A percentile compares a stretch with the other conserved stretches of the same genome.
Evolutionary conservation across 805 yeast species (phyloP).

Genomic region (Saccharomycopsis schoenii): DNA sequence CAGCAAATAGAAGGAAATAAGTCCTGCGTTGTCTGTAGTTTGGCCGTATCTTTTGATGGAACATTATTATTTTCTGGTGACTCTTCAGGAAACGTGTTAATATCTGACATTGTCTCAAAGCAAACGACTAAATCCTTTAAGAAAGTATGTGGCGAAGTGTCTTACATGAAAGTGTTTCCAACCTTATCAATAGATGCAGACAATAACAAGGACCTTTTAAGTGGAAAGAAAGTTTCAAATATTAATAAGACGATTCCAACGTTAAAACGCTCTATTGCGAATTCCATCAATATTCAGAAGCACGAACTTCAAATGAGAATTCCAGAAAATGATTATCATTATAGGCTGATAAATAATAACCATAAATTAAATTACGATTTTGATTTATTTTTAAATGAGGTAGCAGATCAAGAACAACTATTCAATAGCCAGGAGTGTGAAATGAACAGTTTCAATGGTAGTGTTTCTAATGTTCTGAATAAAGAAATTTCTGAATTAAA

Average conservation of each 20-base stretch:
- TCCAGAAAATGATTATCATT: slow-evolving; percentile 22
- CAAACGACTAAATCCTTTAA: slow-evolving; percentile 42
- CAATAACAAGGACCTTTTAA: slow-evolving; percentile 20
- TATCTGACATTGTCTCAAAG: slow-evolving; percentile 60
- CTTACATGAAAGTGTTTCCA: slow-evolving; percentile 24
- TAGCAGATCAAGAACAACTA: slow-evolving; percentile 5
- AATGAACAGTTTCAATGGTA: slow-evolving; percentile 14
- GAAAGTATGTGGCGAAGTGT: slow-evolving; percentile 30
- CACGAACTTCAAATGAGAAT: slow-evolving; percentile 34
- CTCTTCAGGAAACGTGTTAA: slow-evolving; percentile 51
- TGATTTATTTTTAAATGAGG: slow-evolving; percentile 35
- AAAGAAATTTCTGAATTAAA: slow-evolving; percentile 26
- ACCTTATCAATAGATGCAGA: slow-evolving; percentile 9
- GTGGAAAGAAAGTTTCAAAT: slow-evolving; percentile 28
- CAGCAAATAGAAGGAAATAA: slow-evolving; percentile 23
- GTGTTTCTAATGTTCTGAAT: slow-evolving; percentile 18
- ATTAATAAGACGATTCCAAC: slow-evolving; percentile 40
- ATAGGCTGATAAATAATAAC: slow-evolving; percentile 23
- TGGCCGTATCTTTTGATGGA: slow-evolving; percentile 66
- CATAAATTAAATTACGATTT: slow-evolving; percentile 29
- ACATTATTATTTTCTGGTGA: slow-evolving; percentile 67
- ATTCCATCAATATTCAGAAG: slow-evolving; percentile 30
- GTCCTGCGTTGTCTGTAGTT: slow-evolving; percentile 35
- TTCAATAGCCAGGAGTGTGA: not conserved
- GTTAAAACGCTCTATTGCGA: slow-evolving; percentile 46